Percentiles rank a stretch among this genome's conserved stretches.
Conservation (phyloP, 768 basidiomycete genomes). For the Nidularia sp. region DNA sequence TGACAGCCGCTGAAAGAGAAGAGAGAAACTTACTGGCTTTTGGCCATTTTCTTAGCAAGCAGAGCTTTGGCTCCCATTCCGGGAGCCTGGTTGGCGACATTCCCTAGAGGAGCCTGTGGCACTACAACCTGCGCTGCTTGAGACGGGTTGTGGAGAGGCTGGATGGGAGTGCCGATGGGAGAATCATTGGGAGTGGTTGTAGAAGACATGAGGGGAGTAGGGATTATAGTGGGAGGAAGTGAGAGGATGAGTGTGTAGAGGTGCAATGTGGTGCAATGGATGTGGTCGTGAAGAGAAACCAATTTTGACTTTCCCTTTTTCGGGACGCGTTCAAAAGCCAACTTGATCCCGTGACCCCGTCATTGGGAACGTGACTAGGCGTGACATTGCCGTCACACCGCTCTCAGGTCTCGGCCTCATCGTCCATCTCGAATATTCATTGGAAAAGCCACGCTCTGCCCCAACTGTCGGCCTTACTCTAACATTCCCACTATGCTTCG, state of each 20-base stretch:
- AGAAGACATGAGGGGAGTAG: constrained; percentile 41
- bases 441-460: no score
- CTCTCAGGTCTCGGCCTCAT: no score
- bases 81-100: constrained; percentile 50
- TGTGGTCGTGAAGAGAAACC: constrained; percentile 1
- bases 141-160: constrained; percentile 82
- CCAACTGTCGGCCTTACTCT: no score
- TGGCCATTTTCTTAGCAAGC: constrained; percentile 90
- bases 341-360: constrained; percentile 14
- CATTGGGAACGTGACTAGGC: no score
- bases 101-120: constrained; percentile 79
- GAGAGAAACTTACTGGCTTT: constrained; percentile 61
- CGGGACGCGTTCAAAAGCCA: constrained; percentile 10
- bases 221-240: constrained; percentile 5
- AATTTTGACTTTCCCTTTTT: constrained; percentile 2
- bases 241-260: constrained; percentile 7
- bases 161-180: constrained; percentile 56
- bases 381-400: no score
- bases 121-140: constrained; percentile 76
- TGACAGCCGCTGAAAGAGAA: background rate
- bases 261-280: constrained; percentile 3
- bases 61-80: constrained; percentile 90
- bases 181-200: constrained; percentile 64
- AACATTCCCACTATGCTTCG: no score
- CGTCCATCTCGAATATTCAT: no score